These are phyloP conservation scores for Neospora caninum DNA, from an alignment of 169 alveolate species.

Conservation along the genomic window DNA sequence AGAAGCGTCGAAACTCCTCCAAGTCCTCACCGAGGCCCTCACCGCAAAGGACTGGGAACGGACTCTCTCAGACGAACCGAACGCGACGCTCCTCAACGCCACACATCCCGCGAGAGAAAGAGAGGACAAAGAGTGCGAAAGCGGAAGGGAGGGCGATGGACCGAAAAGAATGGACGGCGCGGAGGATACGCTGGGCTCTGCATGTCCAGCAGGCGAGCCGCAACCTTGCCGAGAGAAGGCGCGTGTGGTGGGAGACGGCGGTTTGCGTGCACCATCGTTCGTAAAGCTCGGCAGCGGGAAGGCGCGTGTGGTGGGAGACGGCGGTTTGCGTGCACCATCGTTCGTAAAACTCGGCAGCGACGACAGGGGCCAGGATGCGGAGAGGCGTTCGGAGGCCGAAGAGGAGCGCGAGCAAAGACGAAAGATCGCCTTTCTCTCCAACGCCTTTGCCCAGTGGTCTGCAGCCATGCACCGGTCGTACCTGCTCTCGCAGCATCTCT, in stretches of 20 bases:
- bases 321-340: too few relatives aligned
- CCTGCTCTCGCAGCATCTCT: neutral
- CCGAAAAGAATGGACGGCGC: too few relatives aligned
- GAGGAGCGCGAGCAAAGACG: neutral
- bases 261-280: too few relatives aligned
- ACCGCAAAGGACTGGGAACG: neutral
- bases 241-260: too few relatives aligned
- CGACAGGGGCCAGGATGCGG: neutral
- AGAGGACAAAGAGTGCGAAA: neutral
- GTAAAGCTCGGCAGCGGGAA: too few relatives aligned
- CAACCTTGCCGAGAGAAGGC: too few relatives aligned
- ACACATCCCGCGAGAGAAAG: too few relatives aligned
- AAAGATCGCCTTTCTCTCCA: neutral
- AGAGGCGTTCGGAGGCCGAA: too few relatives aligned
- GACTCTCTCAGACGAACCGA: neutral
- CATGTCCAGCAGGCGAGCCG: too few relatives aligned
- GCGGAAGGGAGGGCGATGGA: too few relatives aligned
- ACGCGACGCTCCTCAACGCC: neutral
- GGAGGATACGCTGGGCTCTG: too few relatives aligned
- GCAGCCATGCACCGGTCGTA: neutral
- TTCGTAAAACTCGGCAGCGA: neutral
- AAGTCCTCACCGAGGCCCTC: neutral
- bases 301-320: too few relatives aligned
- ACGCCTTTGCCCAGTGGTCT: neutral
- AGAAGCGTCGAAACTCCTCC: neutral